phyloP scores from a whole-genome alignment of 2,329 filamentous ascomycete species.

The Fusarium chuoi region DNA sequence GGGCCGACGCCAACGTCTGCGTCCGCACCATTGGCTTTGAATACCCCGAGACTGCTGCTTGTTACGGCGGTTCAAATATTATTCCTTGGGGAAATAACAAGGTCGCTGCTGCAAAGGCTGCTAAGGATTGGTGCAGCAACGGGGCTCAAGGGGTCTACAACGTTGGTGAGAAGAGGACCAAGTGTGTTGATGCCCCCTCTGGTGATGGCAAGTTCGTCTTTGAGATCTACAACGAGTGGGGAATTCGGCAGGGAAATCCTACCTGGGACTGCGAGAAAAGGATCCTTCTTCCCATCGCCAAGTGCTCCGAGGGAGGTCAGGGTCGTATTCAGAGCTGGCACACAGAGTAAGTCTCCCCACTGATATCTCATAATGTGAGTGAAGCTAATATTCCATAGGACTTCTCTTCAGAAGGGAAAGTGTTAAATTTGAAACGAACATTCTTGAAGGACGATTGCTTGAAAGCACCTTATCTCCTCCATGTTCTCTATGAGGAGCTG shows the following conservation, averaged over 20 bases:
- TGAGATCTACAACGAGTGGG: constrained; percentile 5
- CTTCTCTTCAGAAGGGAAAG: neutral
- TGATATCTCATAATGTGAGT: rapidly evolving
- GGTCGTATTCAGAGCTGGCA: constrained; percentile 5
- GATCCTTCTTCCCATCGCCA: neutral
- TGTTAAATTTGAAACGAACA: neutral
- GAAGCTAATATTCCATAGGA: neutral
- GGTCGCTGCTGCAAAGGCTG: neutral
- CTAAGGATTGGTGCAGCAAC: constrained; percentile 1
- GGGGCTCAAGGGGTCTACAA: neutral
- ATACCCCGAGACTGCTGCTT: neutral
- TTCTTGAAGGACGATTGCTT: no score
- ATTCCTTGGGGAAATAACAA: constrained; percentile 19
- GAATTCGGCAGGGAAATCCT: neutral
- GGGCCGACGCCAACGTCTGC: constrained; percentile 15
- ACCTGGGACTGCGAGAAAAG: neutral
- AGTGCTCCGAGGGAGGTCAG: constrained; percentile 1
- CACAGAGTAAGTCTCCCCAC: neutral
- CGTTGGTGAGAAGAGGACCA: neutral
- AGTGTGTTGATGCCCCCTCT: constrained; percentile 6
- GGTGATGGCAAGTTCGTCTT: constrained; percentile 21
- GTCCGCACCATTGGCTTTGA: constrained; percentile 1
- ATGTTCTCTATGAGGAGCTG: rapidly evolving
- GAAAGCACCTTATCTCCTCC: rapidly evolving
- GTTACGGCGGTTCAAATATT: neutral